These are phyloP conservation scores for Lactarius tabidus DNA, from an alignment of 768 basidiomycete genomes.

Conservation along the genomic window DNA sequence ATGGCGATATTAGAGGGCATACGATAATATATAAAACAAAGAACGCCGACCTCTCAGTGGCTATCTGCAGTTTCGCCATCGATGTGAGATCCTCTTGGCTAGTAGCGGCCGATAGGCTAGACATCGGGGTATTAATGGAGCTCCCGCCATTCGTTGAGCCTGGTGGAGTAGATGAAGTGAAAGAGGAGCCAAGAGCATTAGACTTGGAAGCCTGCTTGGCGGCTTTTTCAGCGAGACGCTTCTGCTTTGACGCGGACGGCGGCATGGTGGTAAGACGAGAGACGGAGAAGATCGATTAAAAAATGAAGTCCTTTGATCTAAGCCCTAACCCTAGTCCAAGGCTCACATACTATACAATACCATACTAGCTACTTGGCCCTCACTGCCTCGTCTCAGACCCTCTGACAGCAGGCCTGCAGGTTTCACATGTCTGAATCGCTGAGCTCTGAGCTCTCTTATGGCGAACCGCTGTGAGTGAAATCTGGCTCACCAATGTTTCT, in stretches of 20 bases:
- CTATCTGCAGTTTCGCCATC: slow-evolving; percentile 88
- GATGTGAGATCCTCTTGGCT: slow-evolving; percentile 75
- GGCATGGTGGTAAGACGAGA: slow-evolving; percentile 38
- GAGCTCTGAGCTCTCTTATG: slow-evolving; percentile 16
- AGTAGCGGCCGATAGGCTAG: slow-evolving; percentile 72
- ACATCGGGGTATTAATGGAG: slow-evolving; percentile 71
- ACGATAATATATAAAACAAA: not conserved
- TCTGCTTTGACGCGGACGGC: slow-evolving; percentile 84
- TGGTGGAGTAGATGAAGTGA: slow-evolving; percentile 55
- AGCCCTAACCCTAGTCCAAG: slow-evolving; percentile 21
- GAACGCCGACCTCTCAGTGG: slow-evolving; percentile 73
- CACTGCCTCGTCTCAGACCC: not conserved
- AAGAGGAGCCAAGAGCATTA: slow-evolving; percentile 42
- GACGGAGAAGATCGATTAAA: slow-evolving; percentile 14
- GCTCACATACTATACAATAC: too few species aligned
- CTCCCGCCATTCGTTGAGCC: slow-evolving; percentile 59
- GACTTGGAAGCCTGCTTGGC: slow-evolving; percentile 68
- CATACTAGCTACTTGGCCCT: too few species aligned
- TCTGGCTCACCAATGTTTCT: slow-evolving; percentile 4
- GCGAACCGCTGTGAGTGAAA: slow-evolving; percentile 14
- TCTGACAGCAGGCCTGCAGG: not conserved
- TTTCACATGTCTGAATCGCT: slow-evolving; percentile 11
- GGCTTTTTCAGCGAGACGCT: slow-evolving; percentile 92
- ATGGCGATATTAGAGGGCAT: slow-evolving; percentile 13
- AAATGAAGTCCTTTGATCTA: slow-evolving; percentile 10